Evolutionary conservation across 2,329 filamentous ascomycete species (phyloP).

Genomic region (Fusarium floridanum): DNA sequence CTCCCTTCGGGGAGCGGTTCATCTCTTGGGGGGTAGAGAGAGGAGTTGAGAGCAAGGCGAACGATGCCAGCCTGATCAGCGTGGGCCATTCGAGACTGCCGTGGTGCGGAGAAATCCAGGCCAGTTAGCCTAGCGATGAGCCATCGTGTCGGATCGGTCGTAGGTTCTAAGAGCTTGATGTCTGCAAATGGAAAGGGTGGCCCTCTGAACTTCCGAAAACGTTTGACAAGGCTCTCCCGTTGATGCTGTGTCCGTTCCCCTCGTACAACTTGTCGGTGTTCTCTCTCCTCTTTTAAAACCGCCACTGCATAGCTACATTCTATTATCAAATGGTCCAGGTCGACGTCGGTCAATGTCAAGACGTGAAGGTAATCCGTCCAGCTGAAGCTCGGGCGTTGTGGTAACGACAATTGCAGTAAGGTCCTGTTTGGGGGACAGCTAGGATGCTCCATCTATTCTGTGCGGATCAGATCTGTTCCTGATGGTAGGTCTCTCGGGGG

Average conservation of each 20-base stretch:
- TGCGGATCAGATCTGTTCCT: background rate
- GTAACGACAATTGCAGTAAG: background rate
- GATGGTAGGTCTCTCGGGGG: background rate
- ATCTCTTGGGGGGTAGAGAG: background rate
- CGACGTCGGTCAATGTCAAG: background rate
- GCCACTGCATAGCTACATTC: background rate
- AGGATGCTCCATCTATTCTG: background rate
- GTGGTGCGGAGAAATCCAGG: background rate
- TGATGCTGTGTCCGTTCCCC: background rate
- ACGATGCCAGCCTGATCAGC: background rate
- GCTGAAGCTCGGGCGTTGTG: background rate
- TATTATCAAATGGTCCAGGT: background rate
- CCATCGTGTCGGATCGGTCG: background rate
- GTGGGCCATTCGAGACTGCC: background rate
- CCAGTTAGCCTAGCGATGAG: background rate
- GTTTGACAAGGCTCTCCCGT: background rate
- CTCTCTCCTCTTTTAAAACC: background rate
- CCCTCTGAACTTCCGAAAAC: background rate
- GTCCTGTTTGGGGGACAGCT: background rate
- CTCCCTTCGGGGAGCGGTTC: background rate
- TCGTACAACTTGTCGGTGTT: background rate
- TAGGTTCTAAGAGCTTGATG: background rate
- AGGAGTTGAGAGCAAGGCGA: background rate
- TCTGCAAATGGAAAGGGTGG: too few relatives aligned
- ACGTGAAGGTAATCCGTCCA: background rate